Evolutionary conservation across 192 early-diverging fungal genomes (phyloP), one percentile per base, ranked within the genome.

Genomic region (Podila epicladia): DNA sequence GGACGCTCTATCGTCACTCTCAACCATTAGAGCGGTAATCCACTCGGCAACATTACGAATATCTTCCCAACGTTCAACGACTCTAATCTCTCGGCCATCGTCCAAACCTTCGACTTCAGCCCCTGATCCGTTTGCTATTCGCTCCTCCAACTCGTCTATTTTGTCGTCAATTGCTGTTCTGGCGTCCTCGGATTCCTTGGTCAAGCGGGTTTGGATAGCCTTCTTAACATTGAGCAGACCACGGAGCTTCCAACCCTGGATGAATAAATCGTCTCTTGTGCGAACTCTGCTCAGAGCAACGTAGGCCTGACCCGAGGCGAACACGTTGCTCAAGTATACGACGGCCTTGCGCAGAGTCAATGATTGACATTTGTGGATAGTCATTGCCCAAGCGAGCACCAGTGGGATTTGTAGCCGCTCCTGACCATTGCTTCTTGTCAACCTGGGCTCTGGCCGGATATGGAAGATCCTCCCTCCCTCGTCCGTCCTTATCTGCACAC

Each of bases 211-310:
- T 61, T 9, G 7, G 41, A 69, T 31, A 2, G 65, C 65, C 20
- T 67, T 55, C 29, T 58, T 33, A 0, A 67, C 53, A 7, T 51
- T 67, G 2, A 45, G 0, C 45, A 67, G 65, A 31, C 65, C 65
- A 19, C n/a, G 29, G 13, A 31, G 2, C 9, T 1, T 12, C 51
- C 51, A 58, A 31, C 58, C 17, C 19, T 61, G 0, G 24, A 69
- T 69, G 58, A 60, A 69, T 13, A 69, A 9, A 49, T 69, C 67
- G 6, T 61, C 0, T 13, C 55, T 50, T 26, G 58, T 17, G 38
- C 67, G 55, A 33, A 68, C 67, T 22, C 66, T 38, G 6, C 67
- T 68, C 37, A 68, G 29, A 26, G 67, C 67, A 32, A 68, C 68
- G 20, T 69, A 69, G n/a, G 68, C 59, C 29, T 69, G 68, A 5